These are phyloP conservation scores for Berberis thunbergii DNA, from an alignment of 164 flowering plant genomes.

Conservation along the genomic window DNA sequence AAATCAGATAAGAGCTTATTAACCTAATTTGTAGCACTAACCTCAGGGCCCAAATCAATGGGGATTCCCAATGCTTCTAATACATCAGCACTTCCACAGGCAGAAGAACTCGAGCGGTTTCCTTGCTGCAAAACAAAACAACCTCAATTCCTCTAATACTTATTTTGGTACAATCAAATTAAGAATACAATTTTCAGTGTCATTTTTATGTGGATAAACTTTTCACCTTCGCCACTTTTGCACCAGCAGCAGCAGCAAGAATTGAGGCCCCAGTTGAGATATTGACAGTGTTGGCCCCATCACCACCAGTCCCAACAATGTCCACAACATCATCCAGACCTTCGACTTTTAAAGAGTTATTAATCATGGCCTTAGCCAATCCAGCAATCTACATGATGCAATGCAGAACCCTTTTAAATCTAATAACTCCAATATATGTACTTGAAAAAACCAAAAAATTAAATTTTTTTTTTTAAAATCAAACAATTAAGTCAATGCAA, in stretches of 20 bases:
- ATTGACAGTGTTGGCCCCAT: slow-evolving; percentile 92
- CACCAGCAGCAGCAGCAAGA: slow-evolving; percentile 93
- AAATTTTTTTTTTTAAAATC: neutral
- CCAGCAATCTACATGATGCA: slow-evolving; percentile 57
- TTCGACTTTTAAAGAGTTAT: slow-evolving; percentile 57
- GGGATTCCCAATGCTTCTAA: slow-evolving; percentile 72
- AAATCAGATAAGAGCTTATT: neutral
- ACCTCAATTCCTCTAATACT: neutral
- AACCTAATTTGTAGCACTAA: slow-evolving; percentile 19
- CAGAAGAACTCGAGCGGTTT: slow-evolving; percentile 87
- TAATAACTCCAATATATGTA: no score
- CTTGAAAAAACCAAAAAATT: neutral
- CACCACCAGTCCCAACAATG: slow-evolving; percentile 98
- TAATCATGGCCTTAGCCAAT: slow-evolving; percentile 81
- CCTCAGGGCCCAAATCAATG: slow-evolving; percentile 81
- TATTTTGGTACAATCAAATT: neutral
- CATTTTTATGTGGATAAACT: neutral
- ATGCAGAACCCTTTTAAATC: no score
- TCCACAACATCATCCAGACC: slow-evolving; percentile 73
- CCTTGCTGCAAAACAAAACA: slow-evolving; percentile 64
- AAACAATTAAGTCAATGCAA: neutral
- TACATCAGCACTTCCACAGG: slow-evolving; percentile 98
- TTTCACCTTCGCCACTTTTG: slow-evolving; percentile 85
- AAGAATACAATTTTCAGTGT: neutral
- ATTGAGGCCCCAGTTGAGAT: slow-evolving; percentile 96